Evolutionary conservation across 179 eudicot species (phyloP), one percentile per base, ranked within the genome.

Genomic region (Beta lomatogona): DNA sequence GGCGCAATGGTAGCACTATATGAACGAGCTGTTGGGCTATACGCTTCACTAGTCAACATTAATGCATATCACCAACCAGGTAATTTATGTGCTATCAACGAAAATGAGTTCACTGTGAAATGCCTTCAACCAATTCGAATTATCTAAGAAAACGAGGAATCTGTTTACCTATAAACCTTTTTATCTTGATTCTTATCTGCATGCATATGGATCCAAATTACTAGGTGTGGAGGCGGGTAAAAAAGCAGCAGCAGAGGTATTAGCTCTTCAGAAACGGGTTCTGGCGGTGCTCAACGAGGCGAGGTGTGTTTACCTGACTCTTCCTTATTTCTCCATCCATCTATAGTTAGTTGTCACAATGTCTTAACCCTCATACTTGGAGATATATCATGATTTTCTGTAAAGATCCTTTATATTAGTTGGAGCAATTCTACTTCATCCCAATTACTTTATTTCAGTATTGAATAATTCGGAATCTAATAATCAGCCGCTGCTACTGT

Each of bases 11-110:
- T 97, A 73, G 99, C 97, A 54, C 88, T 97, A 54, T 97, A 97
- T 83, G 99, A 97, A 83, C 90, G 99, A 89, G 99, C 99, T 73
- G 99, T 97, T 79, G 99, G 99, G 78, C 88, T 97, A 74, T 97
- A 97, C 85, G 99, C 99, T 55, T 90, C 98, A 64, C 85, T 97
- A 55, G 89, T 94, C 82, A 94, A 97, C 87, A 90, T 97, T 68
- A 97, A 97, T 82, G 99, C 99, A 48, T 97, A 94, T 83, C 99
- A 97, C 83, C 99, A 97, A 83, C 98, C 97, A 80, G 99, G 99
- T 97, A 95, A 59, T 55, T 45, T 41, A 36, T 53, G 52, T 21
- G 45, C 18, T 21, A 76, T 28, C 8, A 16, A 22, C 25, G 36
- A 48, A 9, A n/a, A 46, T 48, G 28, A 31, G 5, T 50, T 45